phyloP scores from a whole-genome alignment of 108 stramenopile species.

The Stephanodiscus triporus region DNA sequence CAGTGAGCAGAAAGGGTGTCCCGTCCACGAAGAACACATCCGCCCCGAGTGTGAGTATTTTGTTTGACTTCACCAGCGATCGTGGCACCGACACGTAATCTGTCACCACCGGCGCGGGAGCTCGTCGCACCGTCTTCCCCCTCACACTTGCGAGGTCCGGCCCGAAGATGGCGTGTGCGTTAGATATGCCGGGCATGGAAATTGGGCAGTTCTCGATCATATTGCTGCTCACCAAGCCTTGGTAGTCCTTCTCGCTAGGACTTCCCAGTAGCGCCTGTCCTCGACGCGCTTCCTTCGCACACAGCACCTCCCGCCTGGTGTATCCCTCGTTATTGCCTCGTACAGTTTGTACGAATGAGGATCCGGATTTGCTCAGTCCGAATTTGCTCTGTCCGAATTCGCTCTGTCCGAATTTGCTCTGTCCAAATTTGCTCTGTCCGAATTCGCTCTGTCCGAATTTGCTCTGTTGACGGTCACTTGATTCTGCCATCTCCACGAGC shows the following conservation, averaged over 20 bases:
- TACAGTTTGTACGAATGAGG: slow-evolving; percentile 16
- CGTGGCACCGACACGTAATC: slow-evolving; percentile 28
- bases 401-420: too few relatives aligned
- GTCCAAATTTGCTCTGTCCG: too few relatives aligned
- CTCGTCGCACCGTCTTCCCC: slow-evolving; percentile 28
- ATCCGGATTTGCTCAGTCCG: too few relatives aligned
- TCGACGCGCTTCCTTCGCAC: too few relatives aligned
- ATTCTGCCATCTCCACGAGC: neutral
- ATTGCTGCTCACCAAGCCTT: slow-evolving; percentile 21
- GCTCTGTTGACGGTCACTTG: too few relatives aligned
- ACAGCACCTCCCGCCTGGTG: too few relatives aligned
- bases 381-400: too few relatives aligned
- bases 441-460: too few relatives aligned
- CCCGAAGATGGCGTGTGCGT: slow-evolving; percentile 34
- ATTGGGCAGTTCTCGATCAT: slow-evolving; percentile 35
- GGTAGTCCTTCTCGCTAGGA: slow-evolving; percentile 1
- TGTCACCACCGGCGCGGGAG: slow-evolving; percentile 14
- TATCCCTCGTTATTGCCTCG: neutral
- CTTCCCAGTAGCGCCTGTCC: too few relatives aligned
- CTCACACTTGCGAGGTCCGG: slow-evolving; percentile 29
- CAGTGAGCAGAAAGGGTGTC: neutral
- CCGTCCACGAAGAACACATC: neutral
- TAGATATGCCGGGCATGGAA: slow-evolving; percentile 12
- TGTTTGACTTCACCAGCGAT: slow-evolving; percentile 10
- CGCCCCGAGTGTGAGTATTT: slow-evolving; percentile 35